Percentiles rank a stretch among this genome's conserved stretches.
phyloP scores from a whole-genome alignment of 352 stramenopile genomes.

The Phytophthora fragariaefolia region DNA sequence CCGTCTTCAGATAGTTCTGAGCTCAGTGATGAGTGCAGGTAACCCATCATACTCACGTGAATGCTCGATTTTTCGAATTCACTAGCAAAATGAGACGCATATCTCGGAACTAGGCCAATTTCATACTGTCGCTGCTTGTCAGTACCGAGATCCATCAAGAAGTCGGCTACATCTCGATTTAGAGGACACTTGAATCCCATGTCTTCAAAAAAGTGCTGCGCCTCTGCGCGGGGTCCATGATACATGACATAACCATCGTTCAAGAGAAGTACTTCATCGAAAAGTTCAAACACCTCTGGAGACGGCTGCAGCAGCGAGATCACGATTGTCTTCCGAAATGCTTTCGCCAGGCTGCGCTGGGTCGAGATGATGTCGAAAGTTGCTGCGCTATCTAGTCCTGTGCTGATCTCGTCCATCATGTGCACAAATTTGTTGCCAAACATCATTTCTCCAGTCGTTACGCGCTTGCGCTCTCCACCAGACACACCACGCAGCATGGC shows the following conservation, averaged over 20 bases:
- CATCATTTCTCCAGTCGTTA: conserved; percentile 29
- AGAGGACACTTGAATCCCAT: conserved; percentile 59
- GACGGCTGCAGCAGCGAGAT: conserved; percentile 87
- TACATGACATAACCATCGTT: conserved; percentile 89
- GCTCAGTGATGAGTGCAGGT: conserved; percentile 11
- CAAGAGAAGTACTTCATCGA: conserved; percentile 92
- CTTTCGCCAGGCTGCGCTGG: conserved; percentile 41
- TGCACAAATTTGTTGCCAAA: conserved; percentile 30
- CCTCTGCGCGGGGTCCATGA: conserved; percentile 61
- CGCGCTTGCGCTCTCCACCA: conserved; percentile 68
- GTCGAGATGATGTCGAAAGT: conserved; percentile 44
- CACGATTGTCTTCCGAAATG: conserved; percentile 48
- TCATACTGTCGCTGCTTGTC: conserved; percentile 42
- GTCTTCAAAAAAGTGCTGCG: conserved; percentile 74
- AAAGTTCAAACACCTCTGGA: conserved; percentile 90
- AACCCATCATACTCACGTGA: conserved; percentile 27
- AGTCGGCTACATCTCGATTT: conserved; percentile 48
- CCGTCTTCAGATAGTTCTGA: conserved; percentile 10
- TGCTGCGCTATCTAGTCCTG: conserved; percentile 25
- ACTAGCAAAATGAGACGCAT: conserved; percentile 27
- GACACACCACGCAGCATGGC: conserved; percentile 51
- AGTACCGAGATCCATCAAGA: conserved; percentile 46
- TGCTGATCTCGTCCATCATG: conserved; percentile 36
- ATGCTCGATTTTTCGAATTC: conserved; percentile 31
- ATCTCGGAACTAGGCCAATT: conserved; percentile 6